These are phyloP conservation scores for Cercospora nicotianae DNA, from an alignment of 2,329 filamentous ascomycete genomes.

Conservation along the genomic window DNA sequence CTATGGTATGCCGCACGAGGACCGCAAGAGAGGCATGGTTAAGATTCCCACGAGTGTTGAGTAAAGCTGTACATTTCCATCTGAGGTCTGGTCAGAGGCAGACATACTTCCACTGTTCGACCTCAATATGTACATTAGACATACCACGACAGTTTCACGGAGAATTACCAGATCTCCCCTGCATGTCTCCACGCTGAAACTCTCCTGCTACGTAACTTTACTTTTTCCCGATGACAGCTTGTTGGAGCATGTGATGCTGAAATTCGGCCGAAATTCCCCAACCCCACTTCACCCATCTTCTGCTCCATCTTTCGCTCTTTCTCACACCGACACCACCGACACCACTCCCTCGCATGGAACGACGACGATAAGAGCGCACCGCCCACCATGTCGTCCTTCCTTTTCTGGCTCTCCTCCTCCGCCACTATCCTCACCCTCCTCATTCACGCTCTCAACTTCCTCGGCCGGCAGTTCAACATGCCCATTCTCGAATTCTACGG, in stretches of 20 bases:
- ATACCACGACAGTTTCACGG: not conserved
- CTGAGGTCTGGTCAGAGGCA: not conserved
- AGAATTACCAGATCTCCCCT: not conserved
- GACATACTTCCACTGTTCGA: not conserved
- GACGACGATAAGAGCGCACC: not conserved
- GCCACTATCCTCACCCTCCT: conserved; percentile 34
- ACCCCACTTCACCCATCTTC: conserved; percentile 14
- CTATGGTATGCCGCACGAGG: conserved; percentile 63
- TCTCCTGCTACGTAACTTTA: not conserved
- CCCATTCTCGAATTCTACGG: conserved; percentile 61
- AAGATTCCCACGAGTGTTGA: conserved; percentile 64
- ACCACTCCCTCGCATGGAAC: conserved; percentile 6
- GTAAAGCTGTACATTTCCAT: conserved; percentile 20
- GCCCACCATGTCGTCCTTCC: conserved; percentile 29
- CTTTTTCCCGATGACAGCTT: not conserved
- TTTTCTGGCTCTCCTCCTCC: conserved; percentile 33
- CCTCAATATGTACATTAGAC: conserved; percentile 16
- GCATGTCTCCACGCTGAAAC: not conserved
- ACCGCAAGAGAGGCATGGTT: conserved; percentile 62
- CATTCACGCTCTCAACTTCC: conserved; percentile 40
- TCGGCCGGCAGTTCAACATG: conserved; percentile 35
- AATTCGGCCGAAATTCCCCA: conserved; percentile 12
- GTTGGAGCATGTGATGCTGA: conserved; percentile 16
- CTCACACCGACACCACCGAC: not conserved
- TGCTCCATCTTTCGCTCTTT: not conserved